Conservation (phyloP, 1,284 basidiomycete species). For the Cutaneotrichosporon mucoides region DNA sequence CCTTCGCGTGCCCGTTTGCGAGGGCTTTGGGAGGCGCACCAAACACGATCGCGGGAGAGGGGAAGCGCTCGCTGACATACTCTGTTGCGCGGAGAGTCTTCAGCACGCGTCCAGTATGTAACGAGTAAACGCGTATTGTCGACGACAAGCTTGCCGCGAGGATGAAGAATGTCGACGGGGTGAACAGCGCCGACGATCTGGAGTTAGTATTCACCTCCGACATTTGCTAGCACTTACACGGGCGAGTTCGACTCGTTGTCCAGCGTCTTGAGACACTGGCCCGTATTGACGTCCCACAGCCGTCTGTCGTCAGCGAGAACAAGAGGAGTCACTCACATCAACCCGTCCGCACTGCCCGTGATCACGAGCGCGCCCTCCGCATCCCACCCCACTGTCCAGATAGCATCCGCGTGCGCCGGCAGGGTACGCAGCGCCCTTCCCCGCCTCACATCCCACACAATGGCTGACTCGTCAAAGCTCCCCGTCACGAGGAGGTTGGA, state of each 20-base stretch:
- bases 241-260: slow-evolving; percentile 95
- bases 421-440: slow-evolving; percentile 74
- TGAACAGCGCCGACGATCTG: slow-evolving; percentile 58
- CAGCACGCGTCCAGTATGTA: slow-evolving; percentile 81
- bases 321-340: slow-evolving; percentile 64
- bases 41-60: slow-evolving; percentile 35
- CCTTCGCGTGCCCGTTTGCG: slow-evolving; percentile 7
- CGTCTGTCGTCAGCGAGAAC: slow-evolving; percentile 57
- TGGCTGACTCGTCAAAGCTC: slow-evolving; percentile 89
- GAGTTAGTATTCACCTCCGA: background rate
- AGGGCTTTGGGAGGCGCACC: slow-evolving; percentile 5
- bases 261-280: slow-evolving; percentile 93
- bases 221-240: slow-evolving; percentile 56
- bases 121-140: slow-evolving; percentile 89
- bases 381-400: slow-evolving; percentile 89
- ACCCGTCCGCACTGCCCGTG: slow-evolving; percentile 89
- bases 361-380: slow-evolving; percentile 90
- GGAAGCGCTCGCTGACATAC: slow-evolving; percentile 32
- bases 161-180: slow-evolving; percentile 84
- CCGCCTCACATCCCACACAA: slow-evolving; percentile 90
- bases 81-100: slow-evolving; percentile 63
- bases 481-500: slow-evolving; percentile 87
- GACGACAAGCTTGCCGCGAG: slow-evolving; percentile 87
- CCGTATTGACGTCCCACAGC: slow-evolving; percentile 93
- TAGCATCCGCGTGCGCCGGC: slow-evolving; percentile 94